Conservation (phyloP, 306 rosid genomes). For the Fragaria iinumae region DNA sequence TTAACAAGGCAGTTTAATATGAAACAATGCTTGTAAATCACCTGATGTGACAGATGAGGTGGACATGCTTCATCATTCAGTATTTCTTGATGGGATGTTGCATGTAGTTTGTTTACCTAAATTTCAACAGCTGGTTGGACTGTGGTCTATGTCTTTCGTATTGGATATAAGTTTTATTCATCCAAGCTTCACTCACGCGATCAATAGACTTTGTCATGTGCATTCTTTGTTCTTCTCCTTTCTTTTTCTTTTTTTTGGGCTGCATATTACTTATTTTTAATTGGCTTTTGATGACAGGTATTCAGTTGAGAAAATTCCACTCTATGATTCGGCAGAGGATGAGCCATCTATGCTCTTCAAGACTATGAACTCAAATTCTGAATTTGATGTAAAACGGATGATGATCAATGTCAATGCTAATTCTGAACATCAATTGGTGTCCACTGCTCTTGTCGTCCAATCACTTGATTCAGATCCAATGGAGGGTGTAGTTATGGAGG, state of each 20-base stretch:
- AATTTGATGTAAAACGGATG: conserved; percentile 42
- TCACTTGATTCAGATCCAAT: conserved; percentile 47
- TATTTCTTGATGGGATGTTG: not conserved
- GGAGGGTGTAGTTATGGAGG: conserved; percentile 40
- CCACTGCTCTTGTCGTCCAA: conserved; percentile 46
- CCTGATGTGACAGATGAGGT: not conserved
- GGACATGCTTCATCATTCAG: not conserved
- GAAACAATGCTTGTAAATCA: not conserved
- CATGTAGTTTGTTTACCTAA: not conserved
- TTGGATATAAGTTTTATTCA: not conserved
- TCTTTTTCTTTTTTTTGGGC: not conserved
- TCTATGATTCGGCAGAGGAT: conserved; percentile 95
- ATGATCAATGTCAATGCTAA: conserved; percentile 31
- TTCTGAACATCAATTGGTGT: conserved; percentile 46
- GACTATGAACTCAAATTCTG: conserved; percentile 29
- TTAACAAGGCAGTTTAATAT: not conserved
- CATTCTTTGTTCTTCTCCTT: not conserved
- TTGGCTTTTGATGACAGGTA: conserved; percentile 52
- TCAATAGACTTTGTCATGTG: not conserved
- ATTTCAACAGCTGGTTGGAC: not conserved
- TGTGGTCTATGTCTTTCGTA: not conserved
- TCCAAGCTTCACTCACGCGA: not conserved
- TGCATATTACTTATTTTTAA: conserved; percentile 5
- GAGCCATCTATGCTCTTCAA: conserved; percentile 51
- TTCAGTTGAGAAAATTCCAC: conserved; percentile 90